phyloP scores from a whole-genome alignment of 768 basidiomycete genomes.

The Xerocomus potaroensis region DNA sequence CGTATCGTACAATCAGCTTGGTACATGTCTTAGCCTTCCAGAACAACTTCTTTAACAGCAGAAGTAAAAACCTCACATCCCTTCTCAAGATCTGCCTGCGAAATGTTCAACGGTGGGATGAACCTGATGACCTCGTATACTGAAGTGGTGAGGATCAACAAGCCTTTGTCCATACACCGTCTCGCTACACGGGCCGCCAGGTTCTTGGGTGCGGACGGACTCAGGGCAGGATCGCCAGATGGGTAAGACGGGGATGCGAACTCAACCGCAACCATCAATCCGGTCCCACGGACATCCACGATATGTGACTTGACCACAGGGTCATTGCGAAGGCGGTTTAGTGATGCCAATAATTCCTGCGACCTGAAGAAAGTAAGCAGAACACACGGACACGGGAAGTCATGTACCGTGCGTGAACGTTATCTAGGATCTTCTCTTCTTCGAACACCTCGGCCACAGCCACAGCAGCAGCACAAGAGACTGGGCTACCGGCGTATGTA shows the following conservation, averaged over 20 bases:
- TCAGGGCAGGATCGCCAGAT: conserved; percentile 43
- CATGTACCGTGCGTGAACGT: conserved; percentile 65
- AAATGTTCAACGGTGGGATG: conserved; percentile 88
- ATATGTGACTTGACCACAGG: conserved; percentile 53
- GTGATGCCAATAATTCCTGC: conserved; percentile 58
- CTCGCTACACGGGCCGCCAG: conserved; percentile 69
- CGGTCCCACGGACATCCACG: conserved; percentile 82
- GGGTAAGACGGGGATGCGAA: conserved; percentile 62
- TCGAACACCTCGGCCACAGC: conserved; percentile 75
- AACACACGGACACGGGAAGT: neutral
- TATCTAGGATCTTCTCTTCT: conserved; percentile 78
- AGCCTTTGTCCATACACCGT: conserved; percentile 79
- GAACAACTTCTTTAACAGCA: conserved; percentile 66
- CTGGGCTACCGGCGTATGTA: conserved; percentile 90
- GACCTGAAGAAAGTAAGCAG: conserved; percentile 44
- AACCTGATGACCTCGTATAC: conserved; percentile 87
- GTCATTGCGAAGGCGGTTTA: conserved; percentile 55
- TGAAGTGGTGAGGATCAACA: conserved; percentile 87
- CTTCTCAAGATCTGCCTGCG: conserved; percentile 65
- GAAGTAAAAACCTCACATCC: conserved; percentile 63
- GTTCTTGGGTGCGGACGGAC: conserved; percentile 39
- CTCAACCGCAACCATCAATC: conserved; percentile 86
- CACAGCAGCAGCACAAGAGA: conserved; percentile 86
- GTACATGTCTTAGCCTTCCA: conserved; percentile 28
- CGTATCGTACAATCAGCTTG: neutral